Evolutionary conservation across 306 rosid species (phyloP), one percentile per base, ranked within the genome.

Genomic region (Quercus robur): DNA sequence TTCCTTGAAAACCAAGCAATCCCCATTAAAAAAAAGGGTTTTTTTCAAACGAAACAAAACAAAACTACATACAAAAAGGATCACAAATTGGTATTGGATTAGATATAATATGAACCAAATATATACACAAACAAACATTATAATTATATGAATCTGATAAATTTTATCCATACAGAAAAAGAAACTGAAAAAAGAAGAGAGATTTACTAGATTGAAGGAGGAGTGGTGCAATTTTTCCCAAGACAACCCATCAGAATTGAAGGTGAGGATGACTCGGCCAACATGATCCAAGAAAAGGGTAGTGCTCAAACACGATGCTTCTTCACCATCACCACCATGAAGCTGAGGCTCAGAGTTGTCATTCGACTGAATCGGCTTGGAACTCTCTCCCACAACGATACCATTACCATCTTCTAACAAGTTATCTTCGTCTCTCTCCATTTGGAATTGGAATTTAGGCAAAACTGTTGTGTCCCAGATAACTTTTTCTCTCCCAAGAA

Each of bases 241-340:
- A 75, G 89, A 85, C 77, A 95, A 78, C 18, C 91, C 90, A 78
- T 90, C 86, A 13, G 96, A 80, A 68, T 86, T 71, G 62, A 81
- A 89, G 87, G 82, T 81, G 77, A 91, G 87, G 23, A 33, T 23
- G 71, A 89, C 97, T 79, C 88, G 88, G 10, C 96, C 97, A 70
- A 85, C 86, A 73, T 70, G 87, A 81, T 93, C 91, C 87, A 95
- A 87, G 67, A 84, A 87, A 57, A 94, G 59, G 79, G 78, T 76
- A 25, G 91, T 88, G 79, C 88, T 84, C 85, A 83, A 83, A 80
- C 64, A 26, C 77, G 87, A 56, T 17, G 72, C 33, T 78, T 81
- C 82, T 51, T 54, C 75, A 31, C 1, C 46, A 41, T 41, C 46
- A 8, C 46, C 44, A 38, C 44, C 11, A 41, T 41, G 46, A 41